These are phyloP conservation scores for Sugiyamaella xylanicola DNA, from an alignment of 1,139 yeast genomes.

Conservation along the genomic window DNA sequence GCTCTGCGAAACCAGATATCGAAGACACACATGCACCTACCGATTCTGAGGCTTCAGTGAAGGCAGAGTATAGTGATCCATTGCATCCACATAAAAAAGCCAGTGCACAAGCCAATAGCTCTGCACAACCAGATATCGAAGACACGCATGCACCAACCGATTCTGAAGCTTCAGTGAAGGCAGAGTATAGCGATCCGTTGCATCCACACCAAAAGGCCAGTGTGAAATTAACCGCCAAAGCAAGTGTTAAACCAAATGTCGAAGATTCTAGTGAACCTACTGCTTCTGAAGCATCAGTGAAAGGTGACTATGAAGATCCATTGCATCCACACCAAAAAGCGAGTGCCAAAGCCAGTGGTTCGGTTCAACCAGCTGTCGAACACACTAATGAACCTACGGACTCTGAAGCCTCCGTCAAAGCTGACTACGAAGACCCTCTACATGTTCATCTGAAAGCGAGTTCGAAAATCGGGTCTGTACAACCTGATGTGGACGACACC, in stretches of 20 bases:
- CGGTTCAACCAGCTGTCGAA: constrained; percentile 13
- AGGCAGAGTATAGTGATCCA: constrained; percentile 22
- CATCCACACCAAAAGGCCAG: constrained; percentile 23
- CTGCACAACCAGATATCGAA: constrained; percentile 14
- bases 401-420: constrained; percentile 27
- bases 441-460: constrained; percentile 23
- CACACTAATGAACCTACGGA: constrained; percentile 19
- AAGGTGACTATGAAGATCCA: constrained; percentile 20
- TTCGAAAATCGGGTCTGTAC: neutral
- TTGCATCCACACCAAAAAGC: constrained; percentile 23
- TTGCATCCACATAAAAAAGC: neutral
- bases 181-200: constrained; percentile 21
- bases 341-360: neutral
- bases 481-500: neutral
- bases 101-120: neutral
- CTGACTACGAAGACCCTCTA: constrained; percentile 21
- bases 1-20: neutral
- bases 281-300: constrained; percentile 26
- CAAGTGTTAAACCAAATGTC: neutral
- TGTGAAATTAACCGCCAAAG: constrained; percentile 23
- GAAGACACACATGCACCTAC: constrained; percentile 18
- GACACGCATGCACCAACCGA: constrained; percentile 20
- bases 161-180: constrained; percentile 27
- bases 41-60: constrained; percentile 27
- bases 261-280: constrained; percentile 20